Evolutionary conservation across 202 grass and related monocot species (phyloP).

Genomic region (Cymbopogon flexuosus): DNA sequence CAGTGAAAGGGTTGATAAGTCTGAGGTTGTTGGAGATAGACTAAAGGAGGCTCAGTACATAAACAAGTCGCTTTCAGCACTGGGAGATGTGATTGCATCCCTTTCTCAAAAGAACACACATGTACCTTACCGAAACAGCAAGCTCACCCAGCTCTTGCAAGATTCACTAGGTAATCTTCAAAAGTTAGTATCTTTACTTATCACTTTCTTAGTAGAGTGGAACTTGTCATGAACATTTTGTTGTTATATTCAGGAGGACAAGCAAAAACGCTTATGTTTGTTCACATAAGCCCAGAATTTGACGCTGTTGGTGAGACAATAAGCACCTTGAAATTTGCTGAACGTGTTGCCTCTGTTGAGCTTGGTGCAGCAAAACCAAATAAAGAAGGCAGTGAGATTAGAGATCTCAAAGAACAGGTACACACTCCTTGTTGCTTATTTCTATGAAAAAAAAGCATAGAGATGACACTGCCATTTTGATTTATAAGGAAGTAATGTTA

Average conservation of each 20-base stretch:
- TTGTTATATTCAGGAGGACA: slow-evolving; percentile 69
- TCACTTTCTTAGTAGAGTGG: slow-evolving; percentile 12
- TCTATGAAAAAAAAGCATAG: background rate
- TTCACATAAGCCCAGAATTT: slow-evolving; percentile 78
- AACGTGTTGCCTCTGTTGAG: slow-evolving; percentile 88
- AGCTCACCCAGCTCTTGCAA: slow-evolving; percentile 93
- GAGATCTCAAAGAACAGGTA: slow-evolving; percentile 81
- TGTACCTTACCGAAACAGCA: slow-evolving; percentile 94
- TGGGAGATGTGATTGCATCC: slow-evolving; percentile 89
- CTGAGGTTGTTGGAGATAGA: slow-evolving; percentile 83
- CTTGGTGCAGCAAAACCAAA: slow-evolving; percentile 69
- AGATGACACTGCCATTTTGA: background rate
- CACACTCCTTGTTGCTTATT: background rate
- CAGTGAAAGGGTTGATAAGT: slow-evolving; percentile 97
- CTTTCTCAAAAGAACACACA: slow-evolving; percentile 77
- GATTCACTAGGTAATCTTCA: slow-evolving; percentile 70
- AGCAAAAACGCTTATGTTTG: slow-evolving; percentile 97
- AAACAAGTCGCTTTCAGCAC: slow-evolving; percentile 94
- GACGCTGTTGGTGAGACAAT: slow-evolving; percentile 67
- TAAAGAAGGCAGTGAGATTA: slow-evolving; percentile 71
- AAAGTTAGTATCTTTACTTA: slow-evolving; percentile 4
- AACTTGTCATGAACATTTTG: slow-evolving; percentile 21
- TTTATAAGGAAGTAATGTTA: slow-evolving; percentile 15
- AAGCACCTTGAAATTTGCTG: slow-evolving; percentile 96
- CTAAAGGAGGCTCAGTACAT: slow-evolving; percentile 95